These are phyloP conservation scores for Syzygium oleosum DNA, from an alignment of 345 rosid species.

Conservation along the genomic window DNA sequence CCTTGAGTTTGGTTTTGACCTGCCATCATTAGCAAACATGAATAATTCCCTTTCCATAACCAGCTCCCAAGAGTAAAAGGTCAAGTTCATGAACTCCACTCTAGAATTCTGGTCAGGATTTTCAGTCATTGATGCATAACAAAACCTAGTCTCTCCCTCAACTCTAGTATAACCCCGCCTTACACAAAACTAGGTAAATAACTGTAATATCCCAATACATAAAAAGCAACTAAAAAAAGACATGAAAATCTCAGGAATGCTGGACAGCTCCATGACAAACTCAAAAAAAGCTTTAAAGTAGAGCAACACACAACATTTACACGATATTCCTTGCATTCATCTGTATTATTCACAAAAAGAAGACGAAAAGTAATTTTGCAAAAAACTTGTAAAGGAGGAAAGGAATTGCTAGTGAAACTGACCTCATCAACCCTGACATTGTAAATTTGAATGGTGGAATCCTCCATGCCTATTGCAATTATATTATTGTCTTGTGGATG, in stretches of 20 bases:
- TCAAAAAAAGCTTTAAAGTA: not conserved
- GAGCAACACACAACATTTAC: not conserved
- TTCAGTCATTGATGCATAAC: not conserved
- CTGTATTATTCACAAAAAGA: not conserved
- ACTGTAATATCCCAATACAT: not conserved
- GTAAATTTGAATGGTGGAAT: slow-evolving; percentile 74
- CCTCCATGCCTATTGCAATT: slow-evolving; percentile 88
- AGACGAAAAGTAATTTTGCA: not conserved
- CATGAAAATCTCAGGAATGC: not conserved
- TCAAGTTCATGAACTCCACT: not conserved
- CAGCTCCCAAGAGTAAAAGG: not conserved
- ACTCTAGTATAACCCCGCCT: not conserved
- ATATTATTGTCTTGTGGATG: slow-evolving; percentile 86
- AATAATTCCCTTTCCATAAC: not conserved
- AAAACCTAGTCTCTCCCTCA: not conserved
- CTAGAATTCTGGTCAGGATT: not conserved
- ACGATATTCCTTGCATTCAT: not conserved
- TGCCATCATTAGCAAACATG: slow-evolving; percentile 6
- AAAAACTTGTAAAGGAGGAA: not conserved
- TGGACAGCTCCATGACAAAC: not conserved
- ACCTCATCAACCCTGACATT: slow-evolving; percentile 87
- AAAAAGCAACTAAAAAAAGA: not conserved
- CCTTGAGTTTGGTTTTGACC: slow-evolving; percentile 75
- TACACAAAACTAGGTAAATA: not conserved
- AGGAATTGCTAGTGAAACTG: not conserved